phyloP scores from a whole-genome alignment of 2,329 filamentous ascomycete genomes.

The Stagonosporopsis tanaceti region DNA sequence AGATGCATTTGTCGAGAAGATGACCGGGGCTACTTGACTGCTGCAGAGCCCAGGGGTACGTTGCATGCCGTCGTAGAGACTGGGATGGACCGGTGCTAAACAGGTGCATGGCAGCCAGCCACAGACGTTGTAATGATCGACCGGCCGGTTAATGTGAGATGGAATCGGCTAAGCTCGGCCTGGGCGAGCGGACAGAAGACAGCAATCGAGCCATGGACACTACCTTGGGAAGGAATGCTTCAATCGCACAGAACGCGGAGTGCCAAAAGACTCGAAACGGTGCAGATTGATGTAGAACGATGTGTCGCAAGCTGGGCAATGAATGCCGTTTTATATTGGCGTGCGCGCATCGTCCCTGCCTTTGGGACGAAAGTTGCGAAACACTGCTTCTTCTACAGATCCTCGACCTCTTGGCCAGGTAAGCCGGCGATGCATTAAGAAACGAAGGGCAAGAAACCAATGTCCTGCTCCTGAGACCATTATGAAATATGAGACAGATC shows the following conservation, averaged over 20 bases:
- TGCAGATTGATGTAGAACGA: not conserved
- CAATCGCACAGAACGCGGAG: constrained; percentile 7
- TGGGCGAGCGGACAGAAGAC: not conserved
- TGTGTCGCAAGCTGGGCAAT: constrained; percentile 6
- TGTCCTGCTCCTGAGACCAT: constrained; percentile 13
- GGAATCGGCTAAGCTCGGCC: not conserved
- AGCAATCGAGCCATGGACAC: not conserved
- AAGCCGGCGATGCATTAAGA: constrained; percentile 12
- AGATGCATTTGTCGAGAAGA: not conserved
- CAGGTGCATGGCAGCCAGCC: constrained; percentile 6
- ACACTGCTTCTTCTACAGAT: constrained; percentile 14
- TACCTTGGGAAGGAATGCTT: not conserved
- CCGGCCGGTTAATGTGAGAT: not conserved
- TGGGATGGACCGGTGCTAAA: not conserved
- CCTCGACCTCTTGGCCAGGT: constrained; percentile 2
- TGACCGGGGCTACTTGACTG: constrained; percentile 2
- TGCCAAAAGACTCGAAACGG: not conserved
- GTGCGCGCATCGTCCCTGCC: constrained; percentile 11
- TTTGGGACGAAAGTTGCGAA: constrained; percentile 7
- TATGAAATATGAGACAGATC: constrained; percentile 19
- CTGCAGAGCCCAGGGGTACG: constrained; percentile 13
- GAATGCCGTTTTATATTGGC: constrained; percentile 15
- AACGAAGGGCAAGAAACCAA: constrained; percentile 11
- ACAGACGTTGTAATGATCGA: constrained; percentile 1
- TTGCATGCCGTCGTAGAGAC: not conserved